A percentile compares a stretch with the other conserved stretches of the same genome.
Conservation (phyloP, 805 yeast genomes). For the Starmerella vitae region DNA sequence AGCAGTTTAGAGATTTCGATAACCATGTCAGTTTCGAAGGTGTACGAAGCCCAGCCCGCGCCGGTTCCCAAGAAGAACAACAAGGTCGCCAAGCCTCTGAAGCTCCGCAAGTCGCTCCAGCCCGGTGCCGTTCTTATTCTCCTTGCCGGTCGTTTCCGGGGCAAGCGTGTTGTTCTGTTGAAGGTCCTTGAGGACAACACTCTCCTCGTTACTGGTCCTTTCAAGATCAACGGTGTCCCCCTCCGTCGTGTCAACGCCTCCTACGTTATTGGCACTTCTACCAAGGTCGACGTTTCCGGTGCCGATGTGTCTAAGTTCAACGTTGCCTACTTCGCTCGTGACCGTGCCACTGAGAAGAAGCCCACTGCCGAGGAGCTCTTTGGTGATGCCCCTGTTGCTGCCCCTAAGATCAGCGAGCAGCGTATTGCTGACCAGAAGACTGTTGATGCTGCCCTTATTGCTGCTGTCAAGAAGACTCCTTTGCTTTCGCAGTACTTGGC, state of each 20-base stretch:
- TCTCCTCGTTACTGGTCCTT: slow-evolving; percentile 93
- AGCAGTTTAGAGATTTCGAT: slow-evolving; percentile 5
- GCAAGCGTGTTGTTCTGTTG: slow-evolving; percentile 97
- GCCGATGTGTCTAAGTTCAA: slow-evolving; percentile 74
- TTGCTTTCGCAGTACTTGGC: slow-evolving; percentile 93
- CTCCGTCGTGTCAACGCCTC: slow-evolving; percentile 97
- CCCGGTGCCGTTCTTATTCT: slow-evolving; percentile 97
- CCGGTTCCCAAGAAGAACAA: slow-evolving; percentile 80
- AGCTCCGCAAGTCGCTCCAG: slow-evolving; percentile 86
- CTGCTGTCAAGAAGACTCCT: slow-evolving; percentile 95
- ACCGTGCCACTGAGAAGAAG: slow-evolving; percentile 67
- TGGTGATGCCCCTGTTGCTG: slow-evolving; percentile 63
- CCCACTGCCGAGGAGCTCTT: slow-evolving; percentile 79
- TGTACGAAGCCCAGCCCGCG: slow-evolving; percentile 81
- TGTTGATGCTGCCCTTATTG: slow-evolving; percentile 81
- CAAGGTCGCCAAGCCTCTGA: slow-evolving; percentile 86
- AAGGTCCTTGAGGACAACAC: slow-evolving; percentile 97
- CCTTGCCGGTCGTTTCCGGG: slow-evolving; percentile 99
- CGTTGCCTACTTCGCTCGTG: slow-evolving; percentile 93
- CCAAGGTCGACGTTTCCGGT: slow-evolving; percentile 65
- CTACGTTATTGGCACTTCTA: slow-evolving; percentile 97
- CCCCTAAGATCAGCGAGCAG: slow-evolving; percentile 81
- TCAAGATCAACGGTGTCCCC: slow-evolving; percentile 99
- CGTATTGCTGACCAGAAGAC: slow-evolving; percentile 94
- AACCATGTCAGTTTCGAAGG: slow-evolving; percentile 27